phyloP scores from a whole-genome alignment of 257 asterid genomes.

The Striga asiatica region DNA sequence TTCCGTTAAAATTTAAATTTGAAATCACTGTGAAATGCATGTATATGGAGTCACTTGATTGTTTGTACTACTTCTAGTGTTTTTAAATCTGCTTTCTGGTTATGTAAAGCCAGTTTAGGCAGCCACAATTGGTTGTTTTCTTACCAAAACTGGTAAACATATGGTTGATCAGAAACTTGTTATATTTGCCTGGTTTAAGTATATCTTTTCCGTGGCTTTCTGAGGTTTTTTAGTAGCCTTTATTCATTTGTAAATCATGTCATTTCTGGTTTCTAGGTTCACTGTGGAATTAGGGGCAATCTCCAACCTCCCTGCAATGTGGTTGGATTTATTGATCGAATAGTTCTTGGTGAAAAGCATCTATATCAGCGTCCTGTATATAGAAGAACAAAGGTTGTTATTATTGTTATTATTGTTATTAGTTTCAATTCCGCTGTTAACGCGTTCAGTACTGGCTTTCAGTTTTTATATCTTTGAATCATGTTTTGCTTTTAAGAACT shows the following conservation, averaged over 20 bases:
- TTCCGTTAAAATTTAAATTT: no score
- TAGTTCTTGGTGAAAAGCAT: slow-evolving; percentile 68
- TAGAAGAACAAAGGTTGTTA: slow-evolving; percentile 69
- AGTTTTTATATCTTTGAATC: slow-evolving; percentile 3
- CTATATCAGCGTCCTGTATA: slow-evolving; percentile 81
- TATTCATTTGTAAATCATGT: neutral
- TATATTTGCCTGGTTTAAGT: neutral
- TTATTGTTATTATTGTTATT: neutral
- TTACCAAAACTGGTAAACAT: no score
- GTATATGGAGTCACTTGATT: no score
- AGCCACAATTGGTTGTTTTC: no score
- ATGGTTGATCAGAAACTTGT: neutral
- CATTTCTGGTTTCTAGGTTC: slow-evolving; percentile 40
- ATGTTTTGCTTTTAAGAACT: slow-evolving; percentile 4
- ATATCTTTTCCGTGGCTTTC: neutral
- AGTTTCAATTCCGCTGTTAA: no score
- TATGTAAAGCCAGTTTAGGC: no score
- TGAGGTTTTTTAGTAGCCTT: neutral
- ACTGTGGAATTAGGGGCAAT: slow-evolving; percentile 69
- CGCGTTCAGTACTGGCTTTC: no score
- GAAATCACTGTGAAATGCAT: no score
- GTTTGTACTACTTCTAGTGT: no score
- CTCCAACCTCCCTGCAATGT: slow-evolving; percentile 92
- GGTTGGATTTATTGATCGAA: slow-evolving; percentile 75
- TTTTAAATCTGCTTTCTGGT: no score